These are phyloP conservation scores for Paramecium pentaurelia DNA, from an alignment of 73 alveolate genomes.

Conservation along the genomic window DNA sequence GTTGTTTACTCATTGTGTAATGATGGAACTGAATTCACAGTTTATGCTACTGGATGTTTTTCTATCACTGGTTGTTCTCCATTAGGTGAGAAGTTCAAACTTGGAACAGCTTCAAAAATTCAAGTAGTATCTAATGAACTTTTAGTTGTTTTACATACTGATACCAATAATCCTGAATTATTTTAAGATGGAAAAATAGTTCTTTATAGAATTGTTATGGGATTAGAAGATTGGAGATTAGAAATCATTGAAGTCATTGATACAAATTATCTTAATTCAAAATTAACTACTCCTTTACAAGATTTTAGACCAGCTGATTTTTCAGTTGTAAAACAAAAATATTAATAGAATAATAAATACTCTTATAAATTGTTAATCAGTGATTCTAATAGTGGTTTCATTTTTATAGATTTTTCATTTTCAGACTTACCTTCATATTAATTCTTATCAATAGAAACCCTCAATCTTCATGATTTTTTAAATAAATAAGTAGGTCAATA, in stretches of 20 bases:
- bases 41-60: slow-evolving; percentile 14
- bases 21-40: neutral
- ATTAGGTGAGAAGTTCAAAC: neutral
- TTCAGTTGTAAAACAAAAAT: neutral
- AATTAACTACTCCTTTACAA: neutral
- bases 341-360: neutral
- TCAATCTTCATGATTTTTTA: neutral
- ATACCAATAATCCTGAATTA: neutral
- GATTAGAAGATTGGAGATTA: neutral
- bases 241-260: neutral
- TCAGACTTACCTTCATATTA: neutral
- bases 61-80: slow-evolving; percentile 15
- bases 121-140: neutral
- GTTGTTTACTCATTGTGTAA: neutral
- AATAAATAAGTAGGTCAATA: neutral
- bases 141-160: neutral
- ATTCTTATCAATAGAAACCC: neutral
- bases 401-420: neutral
- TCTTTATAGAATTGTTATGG: neutral
- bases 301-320: slow-evolving; percentile 4
- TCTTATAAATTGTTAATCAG: neutral
- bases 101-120: neutral
- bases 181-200: neutral
- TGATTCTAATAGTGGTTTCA: neutral
- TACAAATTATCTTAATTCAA: neutral